phyloP scores from a whole-genome alignment of 257 asterid genomes.

The Paraleonurus japonicus region DNA sequence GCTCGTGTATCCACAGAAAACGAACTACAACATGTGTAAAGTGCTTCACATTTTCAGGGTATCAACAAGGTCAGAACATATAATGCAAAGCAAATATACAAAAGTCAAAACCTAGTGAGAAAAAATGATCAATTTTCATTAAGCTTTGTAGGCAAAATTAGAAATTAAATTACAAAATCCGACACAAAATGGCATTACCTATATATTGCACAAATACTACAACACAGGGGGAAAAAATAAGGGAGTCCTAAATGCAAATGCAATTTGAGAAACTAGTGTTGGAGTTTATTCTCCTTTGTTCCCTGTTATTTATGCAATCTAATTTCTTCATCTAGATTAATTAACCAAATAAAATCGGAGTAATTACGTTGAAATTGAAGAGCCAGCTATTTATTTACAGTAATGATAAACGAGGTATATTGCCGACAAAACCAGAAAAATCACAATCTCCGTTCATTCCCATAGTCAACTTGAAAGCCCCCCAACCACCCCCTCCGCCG shows the following conservation, averaged over 20 bases:
- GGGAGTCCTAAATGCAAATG: slow-evolving; percentile 17
- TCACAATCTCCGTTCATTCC: slow-evolving; percentile 23
- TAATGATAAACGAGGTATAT: slow-evolving; percentile 3
- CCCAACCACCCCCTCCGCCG: slow-evolving; percentile 43
- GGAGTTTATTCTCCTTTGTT: slow-evolving; percentile 19
- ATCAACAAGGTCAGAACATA: slow-evolving; percentile 1
- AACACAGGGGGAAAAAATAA: slow-evolving; percentile 19
- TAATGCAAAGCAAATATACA: neutral
- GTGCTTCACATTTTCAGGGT: neutral
- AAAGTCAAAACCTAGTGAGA: neutral
- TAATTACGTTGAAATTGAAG: slow-evolving; percentile 9
- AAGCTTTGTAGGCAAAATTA: slow-evolving; percentile 10
- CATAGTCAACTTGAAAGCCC: slow-evolving; percentile 45
- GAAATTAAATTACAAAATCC: slow-evolving; percentile 28
- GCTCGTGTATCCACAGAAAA: neutral
- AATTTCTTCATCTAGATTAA: slow-evolving; percentile 14
- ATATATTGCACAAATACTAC: slow-evolving; percentile 29
- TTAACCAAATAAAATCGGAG: slow-evolving; percentile 22
- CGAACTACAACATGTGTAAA: neutral
- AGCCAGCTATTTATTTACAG: slow-evolving; percentile 38
- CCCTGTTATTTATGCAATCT: slow-evolving; percentile 13
- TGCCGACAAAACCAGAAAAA: slow-evolving; percentile 9
- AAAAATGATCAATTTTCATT: slow-evolving; percentile 27
- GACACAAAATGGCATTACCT: slow-evolving; percentile 23
- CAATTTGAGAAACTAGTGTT: slow-evolving; percentile 8